Evolutionary conservation across 805 yeast species (phyloP).

Genomic region (Groenewaldozyma salmanticensis): DNA sequence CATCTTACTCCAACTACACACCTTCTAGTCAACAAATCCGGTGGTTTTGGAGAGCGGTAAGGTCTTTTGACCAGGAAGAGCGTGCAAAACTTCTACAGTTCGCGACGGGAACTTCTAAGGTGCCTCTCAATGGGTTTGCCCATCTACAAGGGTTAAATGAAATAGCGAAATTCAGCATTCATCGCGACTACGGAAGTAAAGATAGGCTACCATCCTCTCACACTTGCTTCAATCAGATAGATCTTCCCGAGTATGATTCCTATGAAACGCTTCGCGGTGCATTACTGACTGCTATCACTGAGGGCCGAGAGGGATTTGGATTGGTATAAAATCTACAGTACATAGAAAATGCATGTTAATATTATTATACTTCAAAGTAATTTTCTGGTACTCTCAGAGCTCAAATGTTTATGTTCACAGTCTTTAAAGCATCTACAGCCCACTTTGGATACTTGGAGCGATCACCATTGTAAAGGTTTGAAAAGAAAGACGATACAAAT

Average conservation of each 20-base stretch:
- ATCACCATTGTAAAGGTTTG: constrained; percentile 26
- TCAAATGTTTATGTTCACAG: constrained; percentile 27
- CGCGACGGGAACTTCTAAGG: constrained; percentile 95
- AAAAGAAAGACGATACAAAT: constrained; percentile 30
- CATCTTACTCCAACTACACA: constrained; percentile 69
- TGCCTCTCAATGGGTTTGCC: constrained; percentile 88
- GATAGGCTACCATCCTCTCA: constrained; percentile 92
- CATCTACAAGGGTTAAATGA: constrained; percentile 85
- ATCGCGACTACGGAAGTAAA: constrained; percentile 74
- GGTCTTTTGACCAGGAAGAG: constrained; percentile 88
- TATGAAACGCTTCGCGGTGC: constrained; percentile 80
- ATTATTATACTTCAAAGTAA: background rate
- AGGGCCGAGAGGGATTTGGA: constrained; percentile 95
- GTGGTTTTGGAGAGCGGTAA: constrained; percentile 98
- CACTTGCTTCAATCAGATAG: constrained; percentile 93
- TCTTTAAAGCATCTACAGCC: constrained; percentile 33
- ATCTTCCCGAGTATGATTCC: constrained; percentile 83
- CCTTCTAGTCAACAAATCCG: constrained; percentile 78
- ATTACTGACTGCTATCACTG: constrained; percentile 74
- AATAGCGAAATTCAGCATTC: constrained; percentile 75
- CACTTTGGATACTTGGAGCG: constrained; percentile 29
- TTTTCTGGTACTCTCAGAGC: background rate
- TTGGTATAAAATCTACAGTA: constrained; percentile 40
- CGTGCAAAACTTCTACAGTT: constrained; percentile 89
- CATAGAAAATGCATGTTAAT: background rate